Conservation (phyloP, 768 basidiomycete species). For the Suillus fuscotomentosus region DNA sequence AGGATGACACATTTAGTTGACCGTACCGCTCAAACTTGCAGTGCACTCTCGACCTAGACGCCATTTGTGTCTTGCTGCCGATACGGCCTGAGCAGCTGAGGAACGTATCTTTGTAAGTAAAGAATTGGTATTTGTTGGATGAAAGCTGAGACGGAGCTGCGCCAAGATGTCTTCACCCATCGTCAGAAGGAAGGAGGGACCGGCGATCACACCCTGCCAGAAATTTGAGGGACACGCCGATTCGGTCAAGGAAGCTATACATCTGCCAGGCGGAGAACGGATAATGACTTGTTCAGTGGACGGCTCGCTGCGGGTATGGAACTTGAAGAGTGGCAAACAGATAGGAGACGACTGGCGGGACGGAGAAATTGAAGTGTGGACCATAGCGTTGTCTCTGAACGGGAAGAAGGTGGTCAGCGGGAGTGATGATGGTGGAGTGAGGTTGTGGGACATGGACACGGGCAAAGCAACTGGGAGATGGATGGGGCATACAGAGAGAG, state of each 20-base stretch:
- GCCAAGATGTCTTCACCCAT: background rate
- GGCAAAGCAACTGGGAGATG: background rate
- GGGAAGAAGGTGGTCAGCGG: background rate
- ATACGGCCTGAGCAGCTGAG: too few species aligned
- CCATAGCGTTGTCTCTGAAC: background rate
- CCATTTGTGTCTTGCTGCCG: too few species aligned
- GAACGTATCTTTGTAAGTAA: too few species aligned
- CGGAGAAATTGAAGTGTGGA: background rate
- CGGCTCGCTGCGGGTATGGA: background rate
- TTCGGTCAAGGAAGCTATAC: accelerated
- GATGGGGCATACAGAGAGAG: background rate
- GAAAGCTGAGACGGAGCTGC: too few species aligned
- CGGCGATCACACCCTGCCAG: background rate
- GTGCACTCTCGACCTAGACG: too few species aligned
- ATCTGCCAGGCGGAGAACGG: background rate
- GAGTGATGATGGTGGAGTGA: background rate
- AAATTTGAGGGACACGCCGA: background rate
- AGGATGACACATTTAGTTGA: too few species aligned
- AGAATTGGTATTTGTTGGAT: too few species aligned
- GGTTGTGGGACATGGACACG: background rate
- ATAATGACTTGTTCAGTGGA: background rate
- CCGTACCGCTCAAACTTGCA: too few species aligned
- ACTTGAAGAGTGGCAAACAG: background rate
- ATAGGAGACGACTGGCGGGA: background rate
- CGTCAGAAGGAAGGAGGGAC: background rate